Conservation (phyloP, 2,329 filamentous ascomycete genomes). For the Phialophora verrucosa region DNA sequence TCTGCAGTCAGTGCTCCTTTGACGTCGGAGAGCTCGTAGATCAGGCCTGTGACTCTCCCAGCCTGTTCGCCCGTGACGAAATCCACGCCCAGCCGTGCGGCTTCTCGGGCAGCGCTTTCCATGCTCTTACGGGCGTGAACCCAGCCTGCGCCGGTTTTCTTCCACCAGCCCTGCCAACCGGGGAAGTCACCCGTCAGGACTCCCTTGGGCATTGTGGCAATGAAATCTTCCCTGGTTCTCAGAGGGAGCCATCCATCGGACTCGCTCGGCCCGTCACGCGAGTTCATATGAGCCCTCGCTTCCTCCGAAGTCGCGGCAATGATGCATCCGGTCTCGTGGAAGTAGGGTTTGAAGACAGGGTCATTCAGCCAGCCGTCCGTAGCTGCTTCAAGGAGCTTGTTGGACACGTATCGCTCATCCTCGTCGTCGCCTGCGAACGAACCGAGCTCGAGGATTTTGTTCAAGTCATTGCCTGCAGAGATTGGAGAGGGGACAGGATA, state of each 20-base stretch:
- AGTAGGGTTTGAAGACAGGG: constrained; percentile 52
- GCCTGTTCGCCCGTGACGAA: constrained; percentile 52
- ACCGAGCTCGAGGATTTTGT: constrained; percentile 51
- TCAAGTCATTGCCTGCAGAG: constrained; percentile 56
- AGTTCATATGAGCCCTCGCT: constrained; percentile 48
- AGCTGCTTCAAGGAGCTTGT: constrained; percentile 16
- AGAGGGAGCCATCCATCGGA: constrained; percentile 46
- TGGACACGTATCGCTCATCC: constrained; percentile 18
- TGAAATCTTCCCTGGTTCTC: constrained; percentile 54
- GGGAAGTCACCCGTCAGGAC: constrained; percentile 54
- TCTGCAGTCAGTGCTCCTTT: constrained; percentile 49
- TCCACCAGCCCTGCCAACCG: constrained; percentile 52
- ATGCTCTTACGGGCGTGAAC: constrained; percentile 60
- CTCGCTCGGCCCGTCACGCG: constrained; percentile 45
- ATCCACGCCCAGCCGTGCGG: constrained; percentile 53
- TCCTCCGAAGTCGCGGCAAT: constrained; percentile 51
- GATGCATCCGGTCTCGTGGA: constrained; percentile 53
- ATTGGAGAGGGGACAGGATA: constrained; percentile 56
- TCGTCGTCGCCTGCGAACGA: constrained; percentile 23
- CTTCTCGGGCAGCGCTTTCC: constrained; percentile 53
- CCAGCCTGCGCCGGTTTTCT: constrained; percentile 58
- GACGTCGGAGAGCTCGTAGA: constrained; percentile 47
- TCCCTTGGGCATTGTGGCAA: constrained; percentile 58
- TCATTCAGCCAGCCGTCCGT: constrained; percentile 49
- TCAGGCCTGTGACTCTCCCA: constrained; percentile 47